phyloP scores from a whole-genome alignment of 805 yeast genomes.

The Candida anglica region DNA sequence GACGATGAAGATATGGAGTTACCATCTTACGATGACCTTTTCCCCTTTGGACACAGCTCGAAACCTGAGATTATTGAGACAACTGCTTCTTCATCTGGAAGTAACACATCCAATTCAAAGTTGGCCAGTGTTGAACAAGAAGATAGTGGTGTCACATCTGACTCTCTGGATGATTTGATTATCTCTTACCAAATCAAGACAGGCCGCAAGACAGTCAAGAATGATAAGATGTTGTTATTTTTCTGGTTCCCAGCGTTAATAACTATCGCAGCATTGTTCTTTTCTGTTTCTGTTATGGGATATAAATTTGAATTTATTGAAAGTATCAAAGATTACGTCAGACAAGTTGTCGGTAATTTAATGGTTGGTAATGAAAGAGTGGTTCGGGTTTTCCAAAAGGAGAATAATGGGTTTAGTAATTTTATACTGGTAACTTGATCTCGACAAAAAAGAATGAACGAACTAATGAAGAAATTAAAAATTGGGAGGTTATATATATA shows the following conservation, averaged over 20 bases:
- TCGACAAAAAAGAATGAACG: neutral
- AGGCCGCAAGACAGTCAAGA: conserved; percentile 48
- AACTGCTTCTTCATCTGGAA: too few relatives aligned
- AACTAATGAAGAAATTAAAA: too few relatives aligned
- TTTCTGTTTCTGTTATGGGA: conserved; percentile 39
- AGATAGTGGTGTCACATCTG: conserved; percentile 32
- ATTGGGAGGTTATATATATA: neutral
- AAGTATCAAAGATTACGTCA: conserved; percentile 25
- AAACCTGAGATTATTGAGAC: conserved; percentile 4
- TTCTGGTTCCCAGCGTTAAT: conserved; percentile 86
- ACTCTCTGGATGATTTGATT: conserved; percentile 42
- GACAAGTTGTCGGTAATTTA: conserved; percentile 36
- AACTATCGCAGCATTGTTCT: conserved; percentile 47
- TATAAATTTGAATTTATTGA: conserved; percentile 34
- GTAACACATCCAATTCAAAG: neutral
- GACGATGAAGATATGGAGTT: conserved; percentile 34
- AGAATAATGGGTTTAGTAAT: conserved; percentile 1
- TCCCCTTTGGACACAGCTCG: conserved; percentile 44
- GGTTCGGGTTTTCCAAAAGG: conserved; percentile 28
- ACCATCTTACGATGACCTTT: conserved; percentile 74
- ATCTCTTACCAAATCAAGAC: conserved; percentile 35
- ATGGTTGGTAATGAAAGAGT: conserved; percentile 43
- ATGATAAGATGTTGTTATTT: conserved; percentile 81
- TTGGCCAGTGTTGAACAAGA: conserved; percentile 14
- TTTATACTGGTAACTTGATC: conserved; percentile 1